A percentile compares a stretch with the other conserved stretches of the same genome.
Evolutionary conservation across 1,139 yeast species (phyloP).

Genomic region (Yamadazyma blattariae): DNA sequence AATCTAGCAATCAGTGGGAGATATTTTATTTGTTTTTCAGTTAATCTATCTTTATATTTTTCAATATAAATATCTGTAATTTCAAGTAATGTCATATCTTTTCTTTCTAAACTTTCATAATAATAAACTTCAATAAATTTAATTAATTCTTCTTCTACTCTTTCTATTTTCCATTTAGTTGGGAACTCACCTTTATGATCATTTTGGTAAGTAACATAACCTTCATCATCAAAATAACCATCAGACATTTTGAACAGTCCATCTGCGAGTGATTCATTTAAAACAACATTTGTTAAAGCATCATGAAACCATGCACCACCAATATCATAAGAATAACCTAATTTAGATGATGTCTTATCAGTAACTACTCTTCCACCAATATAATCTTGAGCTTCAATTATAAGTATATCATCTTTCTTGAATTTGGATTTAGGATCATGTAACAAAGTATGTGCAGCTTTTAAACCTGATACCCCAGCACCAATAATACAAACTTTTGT

Average conservation of each 20-base stretch:
- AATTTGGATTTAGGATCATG: conserved; percentile 29
- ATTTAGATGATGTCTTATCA: conserved; percentile 25
- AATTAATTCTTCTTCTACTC: conserved; percentile 55
- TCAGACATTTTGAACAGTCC: conserved; percentile 27
- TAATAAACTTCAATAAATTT: conserved; percentile 56
- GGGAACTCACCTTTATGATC: conserved; percentile 37
- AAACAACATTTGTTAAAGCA: conserved; percentile 59
- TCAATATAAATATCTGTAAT: conserved; percentile 46
- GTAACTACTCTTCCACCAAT: conserved; percentile 50
- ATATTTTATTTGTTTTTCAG: conserved; percentile 48
- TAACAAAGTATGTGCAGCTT: conserved; percentile 65
- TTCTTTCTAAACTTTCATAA: conserved; percentile 39
- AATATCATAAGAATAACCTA: conserved; percentile 54
- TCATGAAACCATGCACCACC: conserved; percentile 96
- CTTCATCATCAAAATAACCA: conserved; percentile 53
- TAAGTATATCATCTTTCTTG: conserved; percentile 27
- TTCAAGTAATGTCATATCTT: conserved; percentile 51
- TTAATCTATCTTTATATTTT: conserved; percentile 44
- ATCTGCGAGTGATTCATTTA: conserved; percentile 26
- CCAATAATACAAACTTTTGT: conserved; percentile 51
- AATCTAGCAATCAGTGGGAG: conserved; percentile 53
- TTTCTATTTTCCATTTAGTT: conserved; percentile 24
- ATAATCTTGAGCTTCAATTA: conserved; percentile 50
- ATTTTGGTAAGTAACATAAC: conserved; percentile 41
- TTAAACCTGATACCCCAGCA: conserved; percentile 80